Percentiles rank a stretch among this genome's conserved stretches.
Conservation (phyloP, 1,139 yeast genomes). For the Diutina neorugosa region DNA sequence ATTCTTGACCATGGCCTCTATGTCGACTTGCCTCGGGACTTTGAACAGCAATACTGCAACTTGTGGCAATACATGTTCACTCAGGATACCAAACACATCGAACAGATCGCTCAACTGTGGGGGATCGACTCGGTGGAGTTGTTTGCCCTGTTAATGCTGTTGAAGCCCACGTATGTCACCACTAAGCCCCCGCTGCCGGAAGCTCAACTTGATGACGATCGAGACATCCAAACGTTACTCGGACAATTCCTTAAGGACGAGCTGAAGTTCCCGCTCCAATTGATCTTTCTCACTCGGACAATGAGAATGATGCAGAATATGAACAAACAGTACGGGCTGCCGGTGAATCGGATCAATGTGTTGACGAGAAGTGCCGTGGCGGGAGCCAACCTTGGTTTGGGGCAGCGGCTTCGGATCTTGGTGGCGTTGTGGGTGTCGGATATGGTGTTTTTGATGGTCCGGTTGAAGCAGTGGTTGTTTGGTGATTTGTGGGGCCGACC, state of each 20-base stretch:
- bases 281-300: slow-evolving; percentile 55
- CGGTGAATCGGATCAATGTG: slow-evolving; percentile 57
- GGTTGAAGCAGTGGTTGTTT: slow-evolving; percentile 26
- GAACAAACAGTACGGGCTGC: slow-evolving; percentile 56
- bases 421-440: slow-evolving; percentile 31
- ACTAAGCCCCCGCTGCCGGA: slow-evolving; percentile 7
- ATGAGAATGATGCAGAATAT: slow-evolving; percentile 66
- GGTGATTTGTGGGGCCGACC: slow-evolving; percentile 22
- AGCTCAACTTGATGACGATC: slow-evolving; percentile 5
- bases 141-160: slow-evolving; percentile 46
- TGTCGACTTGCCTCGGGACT: slow-evolving; percentile 37
- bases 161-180: slow-evolving; percentile 33
- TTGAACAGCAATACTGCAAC: slow-evolving; percentile 43
- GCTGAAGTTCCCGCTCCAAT: slow-evolving; percentile 52
- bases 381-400: not conserved
- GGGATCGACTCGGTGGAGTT: slow-evolving; percentile 61
- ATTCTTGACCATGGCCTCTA: slow-evolving; percentile 69
- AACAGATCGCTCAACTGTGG: slow-evolving; percentile 44
- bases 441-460: slow-evolving; percentile 25
- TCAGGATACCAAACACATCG: slow-evolving; percentile 36
- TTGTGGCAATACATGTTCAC: slow-evolving; percentile 57
- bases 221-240: not conserved
- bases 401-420: slow-evolving; percentile 11
- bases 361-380: slow-evolving; percentile 44
- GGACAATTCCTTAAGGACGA: slow-evolving; percentile 44